Base-by-base conservation (phyloP, 495 filamentous ascomycete genomes). In the Penicillium argentinense region DNA sequence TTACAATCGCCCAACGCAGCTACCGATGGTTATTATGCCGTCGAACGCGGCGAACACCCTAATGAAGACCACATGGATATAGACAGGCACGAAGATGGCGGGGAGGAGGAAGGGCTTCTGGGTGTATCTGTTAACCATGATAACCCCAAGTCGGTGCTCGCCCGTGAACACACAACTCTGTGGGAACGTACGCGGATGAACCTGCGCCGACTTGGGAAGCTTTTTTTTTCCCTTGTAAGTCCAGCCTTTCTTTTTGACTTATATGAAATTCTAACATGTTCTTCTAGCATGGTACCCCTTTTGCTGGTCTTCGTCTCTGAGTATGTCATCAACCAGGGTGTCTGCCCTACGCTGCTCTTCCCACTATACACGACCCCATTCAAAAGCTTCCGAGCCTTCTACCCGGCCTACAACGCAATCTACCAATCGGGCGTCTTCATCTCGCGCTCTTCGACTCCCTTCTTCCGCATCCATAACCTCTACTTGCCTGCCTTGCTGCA, bases 341-440 rank as follows among this genome's bases (percentile, higher is more conserved):
- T 98, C 27, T 75, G 87, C 0, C 93, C 92, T 1, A 96, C 88
- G 0, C 75, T 97, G 9, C 81, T 98, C 25, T 98, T 95, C 64
- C 89, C 91, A 0, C 68, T 96, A 8, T 56, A 75, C 1, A 67
- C 75, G 4, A 84, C 84, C 1, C 92, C 92, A 1, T 96, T 98
- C 60, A 63, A 69, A 33, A 76, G 87, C 54, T 93, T 84, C 68
- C 83, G 92, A 14, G 82, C 84, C n/a, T 93, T 93, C 66, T 96
- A 96, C 57, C 88, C 91, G n/a, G 77, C 80, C n/a, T 96, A 96
- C 63, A 83, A 83, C 51, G 88, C 90, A 45, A 83, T 97, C 49
- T 98, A 98, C 68, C 92, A 98, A 72, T 69, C 87, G 3, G 91
- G 91, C 45, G 92, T 97, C 45, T 97, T 96, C 74, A 78, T 96